These are phyloP conservation scores for Gaeumannomyces tritici DNA, from an alignment of 2,329 filamentous ascomycete species.

Conservation along the genomic window DNA sequence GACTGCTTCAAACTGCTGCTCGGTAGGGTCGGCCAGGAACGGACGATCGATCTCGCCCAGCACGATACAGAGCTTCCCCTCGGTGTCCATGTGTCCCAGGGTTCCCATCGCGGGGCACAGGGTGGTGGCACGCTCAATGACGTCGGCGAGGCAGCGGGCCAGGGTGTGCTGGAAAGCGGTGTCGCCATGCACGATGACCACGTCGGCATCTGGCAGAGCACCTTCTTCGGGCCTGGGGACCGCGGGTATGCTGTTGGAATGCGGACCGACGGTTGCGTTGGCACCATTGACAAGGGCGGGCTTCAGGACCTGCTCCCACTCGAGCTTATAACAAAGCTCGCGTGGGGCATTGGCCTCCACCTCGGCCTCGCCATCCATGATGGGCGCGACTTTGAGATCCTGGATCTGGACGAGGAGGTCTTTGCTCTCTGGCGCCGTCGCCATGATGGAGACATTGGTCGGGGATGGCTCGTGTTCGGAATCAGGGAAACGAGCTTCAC, in stretches of 20 bases:
- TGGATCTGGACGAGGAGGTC: slow-evolving; percentile 23
- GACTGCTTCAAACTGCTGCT: slow-evolving; percentile 25
- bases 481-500: slow-evolving; percentile 20
- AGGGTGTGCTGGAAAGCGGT: slow-evolving; percentile 22
- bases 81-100: slow-evolving; percentile 18
- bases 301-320: slow-evolving; percentile 30
- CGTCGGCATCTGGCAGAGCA: slow-evolving; percentile 17
- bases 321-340: slow-evolving; percentile 34
- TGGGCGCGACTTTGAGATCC: slow-evolving; percentile 27
- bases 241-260: neutral
- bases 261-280: neutral
- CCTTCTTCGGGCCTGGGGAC: slow-evolving; percentile 1
- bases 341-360: slow-evolving; percentile 18
- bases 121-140: slow-evolving; percentile 21
- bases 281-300: slow-evolving; percentile 9
- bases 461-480: slow-evolving; percentile 20
- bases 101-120: slow-evolving; percentile 21
- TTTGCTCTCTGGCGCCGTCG: slow-evolving; percentile 13
- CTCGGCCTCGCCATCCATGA: slow-evolving; percentile 24
- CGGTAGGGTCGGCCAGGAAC: slow-evolving; percentile 28
- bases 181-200: slow-evolving; percentile 29
- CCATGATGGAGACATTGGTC: slow-evolving; percentile 26
- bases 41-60: slow-evolving; percentile 34
- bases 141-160: slow-evolving; percentile 22
- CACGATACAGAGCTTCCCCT: slow-evolving; percentile 30